Conservation (phyloP, 2,329 filamentous ascomycete species). For the Colletotrichum musicola region DNA sequence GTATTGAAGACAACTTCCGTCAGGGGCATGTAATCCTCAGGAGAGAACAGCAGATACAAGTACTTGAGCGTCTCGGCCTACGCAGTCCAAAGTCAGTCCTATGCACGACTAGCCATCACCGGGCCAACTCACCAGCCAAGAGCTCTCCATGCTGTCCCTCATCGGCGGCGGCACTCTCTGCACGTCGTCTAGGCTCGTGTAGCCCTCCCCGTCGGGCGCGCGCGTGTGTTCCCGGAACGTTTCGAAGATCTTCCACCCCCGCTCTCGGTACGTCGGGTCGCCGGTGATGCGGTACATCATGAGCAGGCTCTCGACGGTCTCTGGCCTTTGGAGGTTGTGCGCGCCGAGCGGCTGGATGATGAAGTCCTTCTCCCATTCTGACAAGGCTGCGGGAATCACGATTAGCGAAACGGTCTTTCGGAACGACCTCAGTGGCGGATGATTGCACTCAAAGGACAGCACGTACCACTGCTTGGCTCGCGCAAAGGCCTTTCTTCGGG, state of each 20-base stretch:
- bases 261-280: conserved; percentile 77
- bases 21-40: conserved; percentile 78
- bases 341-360: conserved; percentile 77
- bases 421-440: background rate
- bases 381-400: background rate
- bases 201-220: conserved; percentile 66
- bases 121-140: conserved; percentile 67
- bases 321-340: conserved; percentile 80
- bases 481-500: conserved; percentile 40
- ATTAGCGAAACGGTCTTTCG: background rate
- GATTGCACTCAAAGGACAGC: background rate
- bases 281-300: conserved; percentile 86
- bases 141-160: conserved; percentile 82
- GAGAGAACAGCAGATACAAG: conserved; percentile 91
- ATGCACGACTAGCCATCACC: background rate
- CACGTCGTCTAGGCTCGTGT: conserved; percentile 74
- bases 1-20: conserved; percentile 94
- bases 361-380: conserved; percentile 81
- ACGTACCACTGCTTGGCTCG: background rate
- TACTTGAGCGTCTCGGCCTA: conserved; percentile 96
- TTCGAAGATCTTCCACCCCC: conserved; percentile 85
- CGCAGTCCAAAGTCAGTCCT: background rate
- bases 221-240: conserved; percentile 75
- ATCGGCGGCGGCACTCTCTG: conserved; percentile 62
- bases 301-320: conserved; percentile 80